Percentiles rank a stretch among this genome's conserved stretches.
Evolutionary conservation across 495 filamentous ascomycete species (phyloP).

Genomic region (Opeltia flavorubescens): DNA sequence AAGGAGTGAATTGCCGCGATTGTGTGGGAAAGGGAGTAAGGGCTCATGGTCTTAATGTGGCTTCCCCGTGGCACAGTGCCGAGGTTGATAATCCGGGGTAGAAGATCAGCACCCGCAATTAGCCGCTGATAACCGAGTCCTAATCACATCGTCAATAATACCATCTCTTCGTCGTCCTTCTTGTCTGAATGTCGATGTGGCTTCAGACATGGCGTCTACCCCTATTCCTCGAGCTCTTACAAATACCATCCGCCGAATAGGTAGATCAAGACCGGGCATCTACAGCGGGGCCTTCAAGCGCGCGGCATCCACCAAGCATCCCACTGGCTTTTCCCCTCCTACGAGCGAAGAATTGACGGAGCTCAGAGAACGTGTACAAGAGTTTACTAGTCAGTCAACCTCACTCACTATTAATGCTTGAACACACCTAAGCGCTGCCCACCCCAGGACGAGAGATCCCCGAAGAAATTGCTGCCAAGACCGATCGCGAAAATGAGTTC

Average conservation of each 20-base stretch:
- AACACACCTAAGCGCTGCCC: neutral
- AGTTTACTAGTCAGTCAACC: slow-evolving; percentile 53
- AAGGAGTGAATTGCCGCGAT: slow-evolving; percentile 10
- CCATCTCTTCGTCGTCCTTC: too few relatives aligned
- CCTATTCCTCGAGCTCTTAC: slow-evolving; percentile 2
- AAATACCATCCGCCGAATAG: slow-evolving; percentile 10
- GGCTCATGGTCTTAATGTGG: too few relatives aligned
- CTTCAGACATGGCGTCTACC: slow-evolving; percentile 7
- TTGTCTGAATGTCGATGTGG: neutral
- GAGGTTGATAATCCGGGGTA: too few relatives aligned
- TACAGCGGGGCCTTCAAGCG: slow-evolving; percentile 18
- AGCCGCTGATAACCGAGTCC: too few relatives aligned
- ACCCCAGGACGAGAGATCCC: slow-evolving; percentile 45
- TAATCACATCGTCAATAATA: too few relatives aligned
- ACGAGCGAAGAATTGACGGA: slow-evolving; percentile 63
- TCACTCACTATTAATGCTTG: neutral
- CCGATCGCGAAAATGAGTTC: slow-evolving; percentile 79
- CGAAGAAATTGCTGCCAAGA: slow-evolving; percentile 64
- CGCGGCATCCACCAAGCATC: slow-evolving; percentile 65
- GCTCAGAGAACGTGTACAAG: slow-evolving; percentile 78
- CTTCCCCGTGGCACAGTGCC: too few relatives aligned
- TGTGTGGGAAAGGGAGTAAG: slow-evolving; percentile 9
- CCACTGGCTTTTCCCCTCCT: slow-evolving; percentile 66
- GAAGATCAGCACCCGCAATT: too few relatives aligned
- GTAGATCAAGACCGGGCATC: slow-evolving; percentile 4